Base-by-base conservation (phyloP, 352 stramenopile genomes). In the Phytophthora ramorum region DNA sequence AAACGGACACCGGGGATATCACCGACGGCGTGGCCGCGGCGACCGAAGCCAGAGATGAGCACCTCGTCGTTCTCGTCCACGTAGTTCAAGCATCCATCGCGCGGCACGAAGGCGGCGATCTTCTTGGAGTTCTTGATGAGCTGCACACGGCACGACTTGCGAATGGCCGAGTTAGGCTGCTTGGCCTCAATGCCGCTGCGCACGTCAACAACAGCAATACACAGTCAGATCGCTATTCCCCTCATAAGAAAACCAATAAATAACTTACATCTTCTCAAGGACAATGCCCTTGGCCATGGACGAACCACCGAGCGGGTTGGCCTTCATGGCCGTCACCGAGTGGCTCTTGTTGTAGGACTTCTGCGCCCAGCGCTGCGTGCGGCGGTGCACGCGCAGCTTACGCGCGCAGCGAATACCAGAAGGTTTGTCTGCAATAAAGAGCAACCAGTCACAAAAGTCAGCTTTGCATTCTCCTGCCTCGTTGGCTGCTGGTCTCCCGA, bases 121-220 rank as follows among this genome's bases (percentile, higher is more conserved):
- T 99, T 99, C 97, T 99, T 99, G 74, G 97, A 98, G 85, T 99
- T 99, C 97, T 99, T 99, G 89, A 99, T 99, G 38, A 99, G 88
- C 89, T 99, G 98, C 63, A 99, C 98, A 86, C 98, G 97, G 40
- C 98, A 97, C 77, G 97, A 99, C 94, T 99, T 99, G 79, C 98
- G 97, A 91, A 99, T 99, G 70, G 98, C 98, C 44, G 97, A 99
- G 95, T 99, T 99, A 58, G 98, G 98, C 92, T 99, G 98, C 90
- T 99, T 99, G 71, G 98, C 98, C 79, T 99, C 98, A 98, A 99
- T 99, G 83, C 98, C 98, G 67, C 83, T 94, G 78, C 35, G 46
- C 37, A 28, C 1, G 20, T 28, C 24, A 76, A 43, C 13, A 56
- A 56, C 17, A 50, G 9, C 7, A 49, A 30, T 12, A 44, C 1